These are phyloP conservation scores for Emmonsia crescens DNA, from an alignment of 2,329 filamentous ascomycete genomes.

Conservation along the genomic window DNA sequence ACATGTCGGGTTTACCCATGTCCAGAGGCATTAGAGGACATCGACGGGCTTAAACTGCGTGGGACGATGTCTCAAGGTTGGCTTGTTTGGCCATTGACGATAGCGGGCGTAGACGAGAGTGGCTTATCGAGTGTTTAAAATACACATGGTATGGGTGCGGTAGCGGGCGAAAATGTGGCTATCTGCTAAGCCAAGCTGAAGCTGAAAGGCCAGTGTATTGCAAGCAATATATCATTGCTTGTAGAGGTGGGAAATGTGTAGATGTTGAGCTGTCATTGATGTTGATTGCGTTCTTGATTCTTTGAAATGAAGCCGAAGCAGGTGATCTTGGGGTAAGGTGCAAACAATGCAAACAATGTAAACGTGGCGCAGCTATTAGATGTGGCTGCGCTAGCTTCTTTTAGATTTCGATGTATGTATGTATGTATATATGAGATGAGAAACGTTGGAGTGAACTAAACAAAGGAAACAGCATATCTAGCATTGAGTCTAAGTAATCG, in stretches of 20 bases:
- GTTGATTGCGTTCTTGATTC: background rate
- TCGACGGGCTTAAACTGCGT: background rate
- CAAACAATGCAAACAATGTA: slow-evolving; percentile 9
- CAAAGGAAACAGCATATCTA: slow-evolving; percentile 21
- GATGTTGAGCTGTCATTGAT: background rate
- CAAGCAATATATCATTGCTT: background rate
- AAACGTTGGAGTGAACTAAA: background rate
- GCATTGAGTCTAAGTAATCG: slow-evolving; percentile 27
- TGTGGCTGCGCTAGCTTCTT: background rate
- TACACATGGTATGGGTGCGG: background rate
- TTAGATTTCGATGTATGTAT: too few relatives aligned
- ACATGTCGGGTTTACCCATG: background rate
- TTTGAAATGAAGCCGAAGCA: background rate
- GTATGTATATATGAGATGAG: background rate
- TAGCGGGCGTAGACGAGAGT: background rate
- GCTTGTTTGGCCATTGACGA: background rate
- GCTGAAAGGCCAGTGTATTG: background rate
- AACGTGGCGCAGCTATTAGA: slow-evolving; percentile 2
- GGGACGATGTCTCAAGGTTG: background rate
- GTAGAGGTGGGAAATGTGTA: background rate
- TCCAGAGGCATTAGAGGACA: background rate
- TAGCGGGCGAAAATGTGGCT: background rate
- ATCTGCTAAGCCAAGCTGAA: background rate
- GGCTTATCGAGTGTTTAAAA: background rate
- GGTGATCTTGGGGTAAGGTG: background rate